Evolutionary conservation across 192 early-diverging fungal genomes (phyloP).

Genomic region (Mortierella antarctica): DNA sequence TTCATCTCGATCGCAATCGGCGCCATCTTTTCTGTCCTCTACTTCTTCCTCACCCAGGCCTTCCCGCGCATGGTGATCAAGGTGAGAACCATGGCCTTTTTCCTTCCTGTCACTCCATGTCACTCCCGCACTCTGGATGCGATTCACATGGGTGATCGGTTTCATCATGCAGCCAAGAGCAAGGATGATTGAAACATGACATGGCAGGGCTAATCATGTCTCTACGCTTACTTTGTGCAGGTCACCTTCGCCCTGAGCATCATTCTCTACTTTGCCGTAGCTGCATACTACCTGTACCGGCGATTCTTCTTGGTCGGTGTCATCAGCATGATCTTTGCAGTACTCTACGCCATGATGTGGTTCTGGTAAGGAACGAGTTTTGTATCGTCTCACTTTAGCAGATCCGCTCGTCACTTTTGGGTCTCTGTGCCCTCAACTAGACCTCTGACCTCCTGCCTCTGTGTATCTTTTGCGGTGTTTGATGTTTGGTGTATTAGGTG

Average conservation of each 20-base stretch:
- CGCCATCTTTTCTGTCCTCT: constrained; percentile 67
- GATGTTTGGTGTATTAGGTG: not conserved
- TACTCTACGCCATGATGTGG: constrained; percentile 69
- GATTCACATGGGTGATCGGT: too few relatives aligned
- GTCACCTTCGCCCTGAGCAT: constrained; percentile 67
- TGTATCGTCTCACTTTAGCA: not conserved
- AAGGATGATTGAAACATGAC: too few relatives aligned
- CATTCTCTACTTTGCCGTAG: constrained; percentile 62
- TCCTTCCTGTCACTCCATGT: not conserved
- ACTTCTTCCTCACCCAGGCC: constrained; percentile 66
- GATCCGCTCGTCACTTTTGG: too few relatives aligned
- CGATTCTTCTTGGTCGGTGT: constrained; percentile 64
- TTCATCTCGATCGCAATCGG: constrained; percentile 64
- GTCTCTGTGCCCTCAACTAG: too few relatives aligned
- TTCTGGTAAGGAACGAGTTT: constrained; percentile 15
- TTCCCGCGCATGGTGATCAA: constrained; percentile 44
- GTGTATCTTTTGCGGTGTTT: too few relatives aligned
- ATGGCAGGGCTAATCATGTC: not conserved
- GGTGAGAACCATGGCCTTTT: constrained; percentile 1
- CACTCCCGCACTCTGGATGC: not conserved
- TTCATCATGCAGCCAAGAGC: too few relatives aligned
- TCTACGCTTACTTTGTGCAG: not conserved
- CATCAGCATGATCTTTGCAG: constrained; percentile 63
- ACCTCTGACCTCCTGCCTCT: too few relatives aligned
- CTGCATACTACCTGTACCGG: constrained; percentile 64